These are phyloP conservation scores for Parachaetomium inaequale DNA, from an alignment of 495 filamentous ascomycete species.

Conservation along the genomic window DNA sequence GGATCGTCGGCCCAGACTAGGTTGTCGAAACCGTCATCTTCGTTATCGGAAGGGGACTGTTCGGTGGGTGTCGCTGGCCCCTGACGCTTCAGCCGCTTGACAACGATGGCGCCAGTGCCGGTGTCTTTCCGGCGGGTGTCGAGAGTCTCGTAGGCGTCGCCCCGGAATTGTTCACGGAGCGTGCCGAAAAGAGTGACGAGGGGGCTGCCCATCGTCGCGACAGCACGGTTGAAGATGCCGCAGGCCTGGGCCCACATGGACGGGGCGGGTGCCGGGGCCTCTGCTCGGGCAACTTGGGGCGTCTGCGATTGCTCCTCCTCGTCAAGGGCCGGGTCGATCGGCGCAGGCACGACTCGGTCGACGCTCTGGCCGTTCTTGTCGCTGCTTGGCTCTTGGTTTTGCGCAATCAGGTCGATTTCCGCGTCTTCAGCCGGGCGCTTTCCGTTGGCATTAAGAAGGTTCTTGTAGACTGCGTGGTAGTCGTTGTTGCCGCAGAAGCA, in stretches of 20 bases:
- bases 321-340: not conserved
- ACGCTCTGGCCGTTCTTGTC: slow-evolving; percentile 6
- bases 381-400: slow-evolving; percentile 11
- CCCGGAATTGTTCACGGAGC: slow-evolving; percentile 6
- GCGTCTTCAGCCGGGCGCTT: slow-evolving; percentile 28
- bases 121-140: slow-evolving; percentile 20
- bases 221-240: slow-evolving; percentile 3
- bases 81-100: slow-evolving; percentile 32
- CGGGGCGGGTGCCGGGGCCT: not conserved
- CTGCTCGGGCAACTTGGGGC: not conserved
- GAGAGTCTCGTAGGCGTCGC: slow-evolving; percentile 14
- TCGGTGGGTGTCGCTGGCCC: not conserved
- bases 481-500: slow-evolving; percentile 23
- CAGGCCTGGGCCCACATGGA: slow-evolving; percentile 18
- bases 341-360: slow-evolving; percentile 13
- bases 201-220: slow-evolving; percentile 23
- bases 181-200: slow-evolving; percentile 16
- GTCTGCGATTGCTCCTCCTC: not conserved
- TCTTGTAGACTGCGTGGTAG: slow-evolving; percentile 10
- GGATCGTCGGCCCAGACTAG: slow-evolving; percentile 19
- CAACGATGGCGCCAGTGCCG: slow-evolving; percentile 15
- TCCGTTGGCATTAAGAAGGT: slow-evolving; percentile 19
- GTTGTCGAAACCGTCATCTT: slow-evolving; percentile 9
- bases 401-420: slow-evolving; percentile 27
- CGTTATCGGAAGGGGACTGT: not conserved